These are phyloP conservation scores for Scutellaria galericulata DNA, from an alignment of 257 asterid genomes.

Conservation along the genomic window DNA sequence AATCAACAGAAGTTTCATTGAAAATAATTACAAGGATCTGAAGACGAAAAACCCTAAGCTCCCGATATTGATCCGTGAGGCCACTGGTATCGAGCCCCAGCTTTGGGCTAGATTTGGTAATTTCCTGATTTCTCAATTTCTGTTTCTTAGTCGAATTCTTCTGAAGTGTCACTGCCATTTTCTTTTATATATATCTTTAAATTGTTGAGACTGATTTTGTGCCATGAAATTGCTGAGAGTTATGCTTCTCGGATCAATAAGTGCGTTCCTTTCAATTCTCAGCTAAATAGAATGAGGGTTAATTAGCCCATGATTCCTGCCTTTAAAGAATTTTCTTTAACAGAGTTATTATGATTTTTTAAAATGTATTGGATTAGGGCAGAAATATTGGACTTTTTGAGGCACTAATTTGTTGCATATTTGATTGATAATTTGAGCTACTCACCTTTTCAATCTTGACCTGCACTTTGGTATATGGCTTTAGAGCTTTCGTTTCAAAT, in stretches of 20 bases:
- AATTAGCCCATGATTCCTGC: too few relatives aligned
- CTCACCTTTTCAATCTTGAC: not conserved
- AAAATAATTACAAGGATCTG: slow-evolving; percentile 86
- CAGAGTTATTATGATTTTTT: not conserved
- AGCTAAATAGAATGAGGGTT: not conserved
- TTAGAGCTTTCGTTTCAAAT: not conserved
- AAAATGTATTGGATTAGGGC: not conserved
- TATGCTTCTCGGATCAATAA: not conserved
- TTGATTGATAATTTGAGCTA: slow-evolving; percentile 7
- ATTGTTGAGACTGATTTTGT: not conserved
- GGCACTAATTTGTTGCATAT: not conserved
- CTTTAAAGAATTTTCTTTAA: not conserved
- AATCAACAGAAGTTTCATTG: slow-evolving; percentile 61
- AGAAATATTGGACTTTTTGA: not conserved
- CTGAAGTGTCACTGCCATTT: not conserved
- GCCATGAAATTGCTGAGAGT: slow-evolving; percentile 1
- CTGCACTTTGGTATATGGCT: not conserved
- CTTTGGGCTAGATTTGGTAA: slow-evolving; percentile 97
- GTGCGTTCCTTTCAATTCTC: not conserved
- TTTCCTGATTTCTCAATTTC: not conserved
- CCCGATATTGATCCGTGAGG: slow-evolving; percentile 90
- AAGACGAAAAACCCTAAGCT: slow-evolving; percentile 85
- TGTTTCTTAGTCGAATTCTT: not conserved
- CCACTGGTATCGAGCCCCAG: slow-evolving; percentile 79
- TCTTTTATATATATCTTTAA: not conserved